Percentiles rank a stretch among this genome's conserved stretches.
These are phyloP conservation scores for Tuber brumale DNA, from an alignment of 495 filamentous ascomycete species.

Conservation along the genomic window DNA sequence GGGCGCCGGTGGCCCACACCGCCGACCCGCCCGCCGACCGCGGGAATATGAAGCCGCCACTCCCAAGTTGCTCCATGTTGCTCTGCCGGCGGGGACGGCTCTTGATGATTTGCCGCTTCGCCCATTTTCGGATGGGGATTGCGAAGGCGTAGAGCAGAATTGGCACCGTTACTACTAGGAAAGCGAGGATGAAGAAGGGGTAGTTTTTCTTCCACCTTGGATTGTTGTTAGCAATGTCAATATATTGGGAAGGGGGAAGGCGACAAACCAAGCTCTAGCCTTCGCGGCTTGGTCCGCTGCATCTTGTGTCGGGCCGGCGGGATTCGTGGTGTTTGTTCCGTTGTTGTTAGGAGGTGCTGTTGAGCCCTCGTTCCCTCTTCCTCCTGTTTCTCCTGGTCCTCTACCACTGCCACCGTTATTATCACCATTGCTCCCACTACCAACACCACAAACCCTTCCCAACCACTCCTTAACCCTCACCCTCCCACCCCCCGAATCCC, in stretches of 20 bases:
- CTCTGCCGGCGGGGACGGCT: constrained; percentile 22
- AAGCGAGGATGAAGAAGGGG: constrained; percentile 36
- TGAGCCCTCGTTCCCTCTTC: neutral
- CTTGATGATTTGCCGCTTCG: constrained; percentile 28
- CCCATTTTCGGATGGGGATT: constrained; percentile 37
- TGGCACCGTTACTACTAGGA: constrained; percentile 35
- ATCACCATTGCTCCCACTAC: neutral
- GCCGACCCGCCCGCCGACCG: neutral
- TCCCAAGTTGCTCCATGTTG: constrained; percentile 19
- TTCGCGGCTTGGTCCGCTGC: constrained; percentile 21
- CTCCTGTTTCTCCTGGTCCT: neutral
- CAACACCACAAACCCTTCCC: constrained; percentile 17
- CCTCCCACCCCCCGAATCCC: constrained; percentile 9
- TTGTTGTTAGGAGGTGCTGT: neutral
- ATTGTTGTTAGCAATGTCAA: neutral
- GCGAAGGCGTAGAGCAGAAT: constrained; percentile 28
- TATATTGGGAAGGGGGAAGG: neutral
- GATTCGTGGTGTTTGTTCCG: neutral
- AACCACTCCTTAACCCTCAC: constrained; percentile 26
- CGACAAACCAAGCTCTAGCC: constrained; percentile 20
- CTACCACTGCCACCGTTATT: neutral
- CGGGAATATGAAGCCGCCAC: neutral
- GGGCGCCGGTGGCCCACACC: neutral
- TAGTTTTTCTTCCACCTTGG: constrained; percentile 38
- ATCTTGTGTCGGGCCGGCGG: neutral